Evolutionary conservation across 2,329 filamentous ascomycete genomes (phyloP), one percentile per base, ranked within the genome.

Genomic region (Alternaria brassicae): DNA sequence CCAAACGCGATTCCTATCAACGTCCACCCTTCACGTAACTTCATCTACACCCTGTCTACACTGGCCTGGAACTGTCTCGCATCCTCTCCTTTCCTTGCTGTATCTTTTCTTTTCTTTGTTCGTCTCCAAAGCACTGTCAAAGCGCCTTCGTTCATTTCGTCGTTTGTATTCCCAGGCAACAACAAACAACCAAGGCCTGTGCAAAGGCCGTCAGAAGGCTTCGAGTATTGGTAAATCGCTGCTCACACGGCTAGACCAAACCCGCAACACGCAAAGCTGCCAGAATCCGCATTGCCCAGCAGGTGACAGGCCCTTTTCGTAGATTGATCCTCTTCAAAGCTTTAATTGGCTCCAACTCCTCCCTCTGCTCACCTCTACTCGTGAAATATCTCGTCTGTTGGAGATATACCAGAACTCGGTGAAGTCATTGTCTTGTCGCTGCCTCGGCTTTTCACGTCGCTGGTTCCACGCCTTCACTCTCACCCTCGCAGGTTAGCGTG

Each of bases 381-480:
- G 32, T 23, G 15, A 25, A 6, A 23, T 25, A n/a, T 10, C 30
- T n/a, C 19, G 30, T 34, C n/a, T 15, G 13, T 7, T 25, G 8
- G 19, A 48, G 44, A n/a, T 30, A 7, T 7, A 15, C 9, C 37
- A 23, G 19, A 23, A 15, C 6, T 8, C 6, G 15, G 19, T 15
- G 23, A 6, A 23, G 5, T 40, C 3, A 3, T 40, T 13, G 15
- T 28, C 13, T 17, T 28, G 34, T 28, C 28, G 25, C 54, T 47
- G 45, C 36, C 40, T 25, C n/a, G 32, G 19, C 23, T 34, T 34
- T n/a, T n/a, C 37, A 13, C 53, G 41, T 58, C 52, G 39, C 56
- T 56, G 51, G 39, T 63, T 54, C 56, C 51, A 27, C 34, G 36
- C 54, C 40, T 42, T 45, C 52, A 32, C 42, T 32, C 44, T 41